A percentile compares a stretch with the other conserved stretches of the same genome.
Evolutionary conservation across 441 rosid species (phyloP).

Genomic region (Corymbia calophylla): DNA sequence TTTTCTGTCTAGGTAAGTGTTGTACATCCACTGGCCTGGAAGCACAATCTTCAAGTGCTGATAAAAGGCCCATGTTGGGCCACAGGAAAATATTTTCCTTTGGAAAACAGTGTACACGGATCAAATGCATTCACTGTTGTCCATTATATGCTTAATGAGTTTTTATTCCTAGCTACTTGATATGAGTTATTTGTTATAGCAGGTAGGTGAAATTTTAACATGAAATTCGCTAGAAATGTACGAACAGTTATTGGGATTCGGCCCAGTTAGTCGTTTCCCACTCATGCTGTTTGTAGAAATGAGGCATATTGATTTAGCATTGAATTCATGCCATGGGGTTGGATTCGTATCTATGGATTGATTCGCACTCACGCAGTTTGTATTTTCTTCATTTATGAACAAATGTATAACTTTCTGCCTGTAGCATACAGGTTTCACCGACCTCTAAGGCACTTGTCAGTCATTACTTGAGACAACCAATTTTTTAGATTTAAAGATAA

Average conservation of each 20-base stretch:
- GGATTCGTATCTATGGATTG: neutral
- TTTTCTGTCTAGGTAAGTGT: neutral
- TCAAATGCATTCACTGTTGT: neutral
- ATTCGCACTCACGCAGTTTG: neutral
- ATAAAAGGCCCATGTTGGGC: neutral
- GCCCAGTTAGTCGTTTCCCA: neutral
- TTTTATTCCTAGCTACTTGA: neutral
- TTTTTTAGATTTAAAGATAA: neutral
- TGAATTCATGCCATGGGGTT: neutral
- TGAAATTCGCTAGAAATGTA: neutral
- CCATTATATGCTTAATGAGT: neutral
- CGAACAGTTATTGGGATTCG: neutral
- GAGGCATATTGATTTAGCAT: neutral
- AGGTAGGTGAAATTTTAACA: neutral
- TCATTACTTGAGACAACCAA: neutral
- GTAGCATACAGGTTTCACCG: neutral
- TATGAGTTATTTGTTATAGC: neutral
- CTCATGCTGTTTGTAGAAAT: neutral
- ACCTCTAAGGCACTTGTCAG: neutral
- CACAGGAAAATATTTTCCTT: neutral
- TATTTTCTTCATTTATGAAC: neutral
- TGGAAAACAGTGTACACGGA: neutral
- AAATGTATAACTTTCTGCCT: too few species aligned
- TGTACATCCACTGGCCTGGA: neutral
- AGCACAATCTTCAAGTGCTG: neutral